Conservation (phyloP, 495 filamentous ascomycete genomes). For the Corynascus novoguineensis region DNA sequence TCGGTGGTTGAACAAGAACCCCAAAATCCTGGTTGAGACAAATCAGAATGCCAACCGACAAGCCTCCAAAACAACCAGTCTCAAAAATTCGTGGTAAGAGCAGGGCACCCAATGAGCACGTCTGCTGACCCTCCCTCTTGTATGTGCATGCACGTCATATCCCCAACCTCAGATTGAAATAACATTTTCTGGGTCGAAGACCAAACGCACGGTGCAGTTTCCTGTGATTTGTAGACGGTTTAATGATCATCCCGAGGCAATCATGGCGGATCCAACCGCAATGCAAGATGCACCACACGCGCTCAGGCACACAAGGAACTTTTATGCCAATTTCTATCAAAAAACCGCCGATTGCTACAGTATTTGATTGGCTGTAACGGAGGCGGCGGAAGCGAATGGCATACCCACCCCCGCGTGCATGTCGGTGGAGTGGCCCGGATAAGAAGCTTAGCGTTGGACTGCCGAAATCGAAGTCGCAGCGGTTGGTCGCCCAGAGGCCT, state of each 20-base stretch:
- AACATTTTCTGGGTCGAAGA: not conserved
- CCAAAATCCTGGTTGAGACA: no score
- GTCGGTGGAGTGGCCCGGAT: not conserved
- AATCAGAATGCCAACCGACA: no score
- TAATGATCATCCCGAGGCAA: no score
- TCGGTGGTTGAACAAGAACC: no score
- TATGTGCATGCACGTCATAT: slow-evolving; percentile 2
- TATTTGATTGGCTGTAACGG: not conserved
- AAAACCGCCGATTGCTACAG: no score
- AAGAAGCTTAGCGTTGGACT: slow-evolving; percentile 5
- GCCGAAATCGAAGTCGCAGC: not conserved
- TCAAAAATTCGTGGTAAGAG: not conserved
- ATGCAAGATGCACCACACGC: no score
- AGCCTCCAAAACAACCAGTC: not conserved
- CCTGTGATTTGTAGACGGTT: no score
- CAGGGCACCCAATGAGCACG: not conserved
- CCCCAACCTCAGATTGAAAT: not conserved
- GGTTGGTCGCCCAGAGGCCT: not conserved
- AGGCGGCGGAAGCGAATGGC: not conserved
- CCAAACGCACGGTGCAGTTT: not conserved
- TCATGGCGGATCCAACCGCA: no score
- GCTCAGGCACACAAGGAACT: no score
- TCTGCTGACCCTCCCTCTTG: slow-evolving; percentile 5
- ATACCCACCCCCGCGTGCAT: not conserved
- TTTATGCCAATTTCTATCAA: no score